These are phyloP conservation scores for Puccinia hordei DNA, from an alignment of 1,284 basidiomycete genomes.

Conservation along the genomic window DNA sequence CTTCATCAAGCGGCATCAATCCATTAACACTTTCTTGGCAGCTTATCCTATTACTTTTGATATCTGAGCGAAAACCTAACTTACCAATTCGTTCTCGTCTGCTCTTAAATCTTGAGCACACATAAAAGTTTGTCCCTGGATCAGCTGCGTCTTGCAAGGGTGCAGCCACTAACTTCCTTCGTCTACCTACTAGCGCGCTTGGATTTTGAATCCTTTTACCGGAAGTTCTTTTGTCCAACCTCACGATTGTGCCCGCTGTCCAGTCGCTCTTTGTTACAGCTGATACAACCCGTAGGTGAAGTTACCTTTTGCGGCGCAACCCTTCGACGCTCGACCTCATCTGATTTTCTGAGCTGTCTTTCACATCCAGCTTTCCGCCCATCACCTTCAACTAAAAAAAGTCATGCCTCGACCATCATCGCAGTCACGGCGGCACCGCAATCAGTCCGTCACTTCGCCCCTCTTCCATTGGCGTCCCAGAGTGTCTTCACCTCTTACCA, in stretches of 20 bases:
- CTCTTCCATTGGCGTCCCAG: slow-evolving; percentile 44
- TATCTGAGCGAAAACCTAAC: no score
- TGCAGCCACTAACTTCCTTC: no score
- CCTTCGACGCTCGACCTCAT: background rate
- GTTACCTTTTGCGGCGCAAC: background rate
- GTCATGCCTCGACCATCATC: slow-evolving; percentile 32
- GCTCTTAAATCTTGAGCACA: no score
- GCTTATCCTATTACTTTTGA: no score
- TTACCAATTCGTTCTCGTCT: no score
- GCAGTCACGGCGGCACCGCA: slow-evolving; percentile 25
- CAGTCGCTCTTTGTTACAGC: background rate
- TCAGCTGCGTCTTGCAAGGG: no score
- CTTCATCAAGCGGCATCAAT: no score
- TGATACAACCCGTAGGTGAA: background rate
- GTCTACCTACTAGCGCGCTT: no score
- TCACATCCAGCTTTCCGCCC: background rate
- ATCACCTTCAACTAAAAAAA: background rate
- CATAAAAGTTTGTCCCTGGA: no score
- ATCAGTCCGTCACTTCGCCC: slow-evolving; percentile 2
- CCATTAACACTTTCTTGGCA: no score
- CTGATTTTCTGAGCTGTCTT: background rate
- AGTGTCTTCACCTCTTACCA: slow-evolving; percentile 41
- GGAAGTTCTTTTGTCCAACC: background rate
- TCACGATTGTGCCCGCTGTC: background rate
- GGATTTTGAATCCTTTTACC: background rate